These are phyloP conservation scores for Alternaria consortialis DNA, from an alignment of 2,329 filamentous ascomycete genomes.

Conservation along the genomic window DNA sequence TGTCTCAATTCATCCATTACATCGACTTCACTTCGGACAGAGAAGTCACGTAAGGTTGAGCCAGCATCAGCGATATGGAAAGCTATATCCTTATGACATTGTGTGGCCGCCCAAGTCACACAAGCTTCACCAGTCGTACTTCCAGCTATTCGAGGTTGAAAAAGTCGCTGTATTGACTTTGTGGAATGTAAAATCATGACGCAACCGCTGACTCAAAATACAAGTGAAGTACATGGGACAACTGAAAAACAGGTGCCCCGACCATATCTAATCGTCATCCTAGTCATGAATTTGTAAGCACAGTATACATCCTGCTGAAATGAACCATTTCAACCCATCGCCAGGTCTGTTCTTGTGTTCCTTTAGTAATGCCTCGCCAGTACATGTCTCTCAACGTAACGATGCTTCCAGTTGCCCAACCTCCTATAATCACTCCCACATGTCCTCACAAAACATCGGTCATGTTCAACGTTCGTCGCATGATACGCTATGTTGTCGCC, in stretches of 20 bases:
- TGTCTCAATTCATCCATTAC: no score
- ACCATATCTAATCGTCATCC: not conserved
- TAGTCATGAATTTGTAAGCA: not conserved
- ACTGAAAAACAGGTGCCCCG: not conserved
- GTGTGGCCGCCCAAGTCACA: no score
- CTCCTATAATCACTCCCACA: slow-evolving; percentile 29
- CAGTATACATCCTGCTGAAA: not conserved
- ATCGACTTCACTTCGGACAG: no score
- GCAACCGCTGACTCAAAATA: not conserved
- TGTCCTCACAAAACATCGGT: slow-evolving; percentile 33
- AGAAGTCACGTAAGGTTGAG: no score
- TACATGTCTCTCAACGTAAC: slow-evolving; percentile 28
- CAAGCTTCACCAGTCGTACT: no score
- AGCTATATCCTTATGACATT: no score
- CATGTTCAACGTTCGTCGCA: slow-evolving; percentile 23
- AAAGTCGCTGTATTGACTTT: not conserved
- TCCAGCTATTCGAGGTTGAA: no score
- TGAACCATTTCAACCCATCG: not conserved
- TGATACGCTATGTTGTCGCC: slow-evolving; percentile 27
- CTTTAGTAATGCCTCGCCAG: not conserved
- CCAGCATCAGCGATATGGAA: no score
- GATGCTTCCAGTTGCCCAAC: slow-evolving; percentile 25
- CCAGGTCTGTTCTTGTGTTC: no score
- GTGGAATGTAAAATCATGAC: not conserved
- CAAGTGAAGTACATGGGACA: not conserved